These are phyloP conservation scores for Trichoderma sp. DNA, from an alignment of 2,329 filamentous ascomycete species.

Conservation along the genomic window DNA sequence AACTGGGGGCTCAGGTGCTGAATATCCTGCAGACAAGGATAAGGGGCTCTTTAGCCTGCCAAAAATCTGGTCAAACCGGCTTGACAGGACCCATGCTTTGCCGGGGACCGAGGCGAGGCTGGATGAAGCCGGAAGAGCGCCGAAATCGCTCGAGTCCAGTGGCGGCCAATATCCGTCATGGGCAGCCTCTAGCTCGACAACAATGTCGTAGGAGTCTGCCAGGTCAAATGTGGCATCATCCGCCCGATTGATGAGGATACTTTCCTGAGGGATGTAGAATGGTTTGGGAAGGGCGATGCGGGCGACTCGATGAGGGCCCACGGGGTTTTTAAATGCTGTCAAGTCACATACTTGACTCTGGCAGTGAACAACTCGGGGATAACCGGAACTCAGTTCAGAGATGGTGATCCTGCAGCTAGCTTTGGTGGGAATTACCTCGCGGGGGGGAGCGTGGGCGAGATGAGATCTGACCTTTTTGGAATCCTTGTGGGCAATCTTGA, in stretches of 20 bases:
- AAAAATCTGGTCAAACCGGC: conserved; percentile 43
- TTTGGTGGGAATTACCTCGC: conserved; percentile 33
- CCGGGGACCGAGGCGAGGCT: conserved; percentile 25
- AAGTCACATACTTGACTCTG: conserved; percentile 55
- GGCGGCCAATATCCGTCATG: conserved; percentile 54
- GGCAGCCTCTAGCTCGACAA: conserved; percentile 52
- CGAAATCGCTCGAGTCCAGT: conserved; percentile 38
- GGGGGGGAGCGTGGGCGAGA: conserved; percentile 31
- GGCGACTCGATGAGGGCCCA: conserved; percentile 46
- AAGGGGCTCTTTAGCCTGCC: conserved; percentile 40
- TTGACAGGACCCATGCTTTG: conserved; percentile 41
- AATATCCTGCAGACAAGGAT: conserved; percentile 29
- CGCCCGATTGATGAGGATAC: conserved; percentile 48
- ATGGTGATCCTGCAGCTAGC: conserved; percentile 41
- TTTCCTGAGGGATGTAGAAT: conserved; percentile 53
- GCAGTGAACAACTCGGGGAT: conserved; percentile 48
- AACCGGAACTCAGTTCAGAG: conserved; percentile 35
- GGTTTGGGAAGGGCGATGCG: conserved; percentile 48
- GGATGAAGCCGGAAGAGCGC: conserved; percentile 26
- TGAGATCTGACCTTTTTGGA: conserved; percentile 37
- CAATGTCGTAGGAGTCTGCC: conserved; percentile 49
- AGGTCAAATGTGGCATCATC: conserved; percentile 49
- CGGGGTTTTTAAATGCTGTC: conserved; percentile 48
- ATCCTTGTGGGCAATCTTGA: conserved; percentile 52
- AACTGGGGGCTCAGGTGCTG: conserved; percentile 26